Evolutionary conservation across 2,329 filamentous ascomycete genomes (phyloP).

Genomic region (Hymenoscyphus repandus): DNA sequence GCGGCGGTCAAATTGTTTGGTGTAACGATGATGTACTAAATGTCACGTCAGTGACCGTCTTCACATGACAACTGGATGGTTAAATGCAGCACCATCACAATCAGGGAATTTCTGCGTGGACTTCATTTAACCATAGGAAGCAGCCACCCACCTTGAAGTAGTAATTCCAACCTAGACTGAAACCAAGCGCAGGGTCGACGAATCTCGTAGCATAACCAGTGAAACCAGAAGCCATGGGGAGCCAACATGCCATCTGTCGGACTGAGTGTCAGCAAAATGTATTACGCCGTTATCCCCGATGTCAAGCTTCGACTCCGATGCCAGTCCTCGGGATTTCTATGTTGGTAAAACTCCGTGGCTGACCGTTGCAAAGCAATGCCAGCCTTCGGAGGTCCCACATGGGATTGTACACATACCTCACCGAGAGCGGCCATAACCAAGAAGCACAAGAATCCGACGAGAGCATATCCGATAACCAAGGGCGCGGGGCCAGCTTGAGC

Average conservation of each 20-base stretch:
- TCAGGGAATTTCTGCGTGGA: no score
- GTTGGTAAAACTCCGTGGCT: no score
- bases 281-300: neutral
- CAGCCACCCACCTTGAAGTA: slow-evolving; percentile 23
- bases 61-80: neutral
- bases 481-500: slow-evolving; percentile 53
- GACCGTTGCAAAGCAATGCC: no score
- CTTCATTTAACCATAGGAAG: no score
- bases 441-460: slow-evolving; percentile 69
- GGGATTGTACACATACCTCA: slow-evolving; percentile 65
- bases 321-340: neutral
- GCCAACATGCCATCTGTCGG: slow-evolving; percentile 66
- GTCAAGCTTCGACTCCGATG: no score
- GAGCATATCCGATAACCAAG: slow-evolving; percentile 65
- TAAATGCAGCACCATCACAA: neutral
- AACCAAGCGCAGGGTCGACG: slow-evolving; percentile 74
- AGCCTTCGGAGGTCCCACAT: slow-evolving; percentile 62
- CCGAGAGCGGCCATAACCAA: slow-evolving; percentile 77
- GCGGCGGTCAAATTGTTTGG: slow-evolving; percentile 80
- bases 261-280: neutral
- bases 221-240: slow-evolving; percentile 73
- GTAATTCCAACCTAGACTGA: slow-evolving; percentile 49
- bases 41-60: neutral
- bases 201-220: slow-evolving; percentile 76
- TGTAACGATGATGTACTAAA: slow-evolving; percentile 70